Evolutionary conservation across 2,329 filamentous ascomycete genomes (phyloP), one percentile per base, ranked within the genome.

Genomic region (Colletotrichum tofieldiae): DNA sequence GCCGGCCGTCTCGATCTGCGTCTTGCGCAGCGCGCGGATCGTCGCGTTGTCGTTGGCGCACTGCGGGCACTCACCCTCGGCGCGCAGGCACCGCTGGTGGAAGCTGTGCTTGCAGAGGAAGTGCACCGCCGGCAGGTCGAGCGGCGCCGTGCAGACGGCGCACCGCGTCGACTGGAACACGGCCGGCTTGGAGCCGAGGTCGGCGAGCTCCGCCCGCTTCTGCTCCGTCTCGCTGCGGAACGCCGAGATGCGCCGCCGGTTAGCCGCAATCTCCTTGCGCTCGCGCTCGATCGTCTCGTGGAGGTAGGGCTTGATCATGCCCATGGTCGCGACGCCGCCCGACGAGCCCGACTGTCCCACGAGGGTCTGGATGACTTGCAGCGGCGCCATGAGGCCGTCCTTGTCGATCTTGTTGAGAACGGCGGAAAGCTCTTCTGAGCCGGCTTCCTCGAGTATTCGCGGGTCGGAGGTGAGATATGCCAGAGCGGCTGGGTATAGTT

Each of bases 61-160:
- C 43, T 94, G 88, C 12, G 96, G 95, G 80, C 96, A 99, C 81
- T 98, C 95, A 43, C 81, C 83, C 2, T 84, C 85, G 16, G 81
- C 81, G 63, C 87, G 84, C 79, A 99, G 84, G 81, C 96, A 99
- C 56, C 94, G 89, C 83, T 97, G 94, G 80, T 99, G 96, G 86
- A 98, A 99, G 73, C 93, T 95, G 81, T 99, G 96, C 81, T 97
- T 98, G 85, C 96, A 99, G 74, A 99, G 83, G 81, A 99, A 99
- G 80, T 99, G 96, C 59, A 99, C 95, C 0, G 92, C 94, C 0
- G 96, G 96, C 16, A 98, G 86, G 75, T 98, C 95, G 23, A 98
- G 87, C 35, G 90, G 88, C 47, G 91, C 89, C 20, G 91, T 91
- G 80, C 96, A 99, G 63, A 93, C 92, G 37, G 93, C 92, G 81